Evolutionary conservation across 148 eudicot genomes (phyloP), one percentile per base, ranked within the genome.

Genomic region (Camellia sinensis): DNA sequence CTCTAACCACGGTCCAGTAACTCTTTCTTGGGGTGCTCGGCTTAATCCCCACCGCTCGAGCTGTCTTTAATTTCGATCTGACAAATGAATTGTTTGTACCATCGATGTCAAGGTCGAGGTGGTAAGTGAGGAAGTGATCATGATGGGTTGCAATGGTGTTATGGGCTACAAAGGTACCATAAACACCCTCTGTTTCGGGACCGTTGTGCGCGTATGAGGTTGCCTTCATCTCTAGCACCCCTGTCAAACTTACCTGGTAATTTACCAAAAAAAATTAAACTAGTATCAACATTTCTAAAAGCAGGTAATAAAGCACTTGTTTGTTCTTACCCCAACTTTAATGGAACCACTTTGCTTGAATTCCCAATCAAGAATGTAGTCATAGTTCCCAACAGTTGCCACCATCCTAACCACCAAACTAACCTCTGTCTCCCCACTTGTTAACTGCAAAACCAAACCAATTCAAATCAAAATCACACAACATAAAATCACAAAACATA

Each of bases 351-450:
- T 87, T 86, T 91, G 88, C 80, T 89, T 89, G 81, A 94, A 92
- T 77, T 92, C 98, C 98, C 98, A 94, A 67, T 94, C 98, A 67
- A 94, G 89, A 67, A 94, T 82, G 67, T 94, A 94, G 78, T 94
- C 98, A 83, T 94, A 94, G 75, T 92, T 94, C 71, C 97, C 97
- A 15, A 94, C 97, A 0, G 95, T 89, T 9, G 98, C 94, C 57
- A 92, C 89, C 98, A 92, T 92, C 66, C 98, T 88, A 18, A 91
- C 97, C 71, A 94, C 92, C 86, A 94, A 84, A 68, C 81, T 85
- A 60, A 88, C 86, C 82, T 94, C 94, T 61, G 87, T 79, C 69
- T 83, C 87, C 48, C 90, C 98, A 78, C 83, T 89, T 79, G 83
- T 88, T 79, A 91, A 84, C 98, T 94, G 87, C 82, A 66, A 84